Evolutionary conservation across 2,329 filamentous ascomycete species (phyloP).

Genomic region (Gnomoniopsis smithogilvyi): DNA sequence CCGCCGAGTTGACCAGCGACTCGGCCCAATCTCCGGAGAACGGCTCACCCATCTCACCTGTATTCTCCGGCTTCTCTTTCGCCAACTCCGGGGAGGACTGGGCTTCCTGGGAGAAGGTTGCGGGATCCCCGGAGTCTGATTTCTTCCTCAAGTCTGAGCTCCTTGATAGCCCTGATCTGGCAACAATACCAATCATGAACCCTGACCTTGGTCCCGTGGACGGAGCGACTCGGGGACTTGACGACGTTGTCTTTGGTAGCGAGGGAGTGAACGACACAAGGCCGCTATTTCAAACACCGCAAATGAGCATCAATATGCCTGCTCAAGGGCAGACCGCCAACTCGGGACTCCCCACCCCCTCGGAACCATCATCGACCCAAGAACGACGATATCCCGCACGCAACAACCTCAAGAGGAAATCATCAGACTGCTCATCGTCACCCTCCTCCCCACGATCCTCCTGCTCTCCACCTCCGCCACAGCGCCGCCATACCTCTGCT

Average conservation of each 20-base stretch:
- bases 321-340: conserved; percentile 4
- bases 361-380: conserved; percentile 1
- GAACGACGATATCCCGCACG: conserved; percentile 19
- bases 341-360: conserved; percentile 1
- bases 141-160: conserved; percentile 30
- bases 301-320: conserved; percentile 17
- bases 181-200: conserved; percentile 26
- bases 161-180: conserved; percentile 27
- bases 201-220: conserved; percentile 34
- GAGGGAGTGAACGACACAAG: conserved; percentile 24
- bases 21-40: conserved; percentile 32
- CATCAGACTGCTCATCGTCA: conserved; percentile 20
- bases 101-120: conserved; percentile 28
- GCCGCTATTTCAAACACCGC: conserved; percentile 25
- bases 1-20: conserved; percentile 32
- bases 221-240: conserved; percentile 22
- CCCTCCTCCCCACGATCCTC: conserved; percentile 21
- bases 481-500: conserved; percentile 6
- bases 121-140: conserved; percentile 27
- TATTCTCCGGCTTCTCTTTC: conserved; percentile 28
- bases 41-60: conserved; percentile 27
- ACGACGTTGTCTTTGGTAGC: conserved; percentile 23
- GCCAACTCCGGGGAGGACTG: conserved; percentile 29
- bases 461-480: conserved; percentile 19
- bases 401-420: conserved; percentile 31